Conservation (phyloP, 1,139 yeast species). For the Saccharomycopsis hybrid region DNA sequence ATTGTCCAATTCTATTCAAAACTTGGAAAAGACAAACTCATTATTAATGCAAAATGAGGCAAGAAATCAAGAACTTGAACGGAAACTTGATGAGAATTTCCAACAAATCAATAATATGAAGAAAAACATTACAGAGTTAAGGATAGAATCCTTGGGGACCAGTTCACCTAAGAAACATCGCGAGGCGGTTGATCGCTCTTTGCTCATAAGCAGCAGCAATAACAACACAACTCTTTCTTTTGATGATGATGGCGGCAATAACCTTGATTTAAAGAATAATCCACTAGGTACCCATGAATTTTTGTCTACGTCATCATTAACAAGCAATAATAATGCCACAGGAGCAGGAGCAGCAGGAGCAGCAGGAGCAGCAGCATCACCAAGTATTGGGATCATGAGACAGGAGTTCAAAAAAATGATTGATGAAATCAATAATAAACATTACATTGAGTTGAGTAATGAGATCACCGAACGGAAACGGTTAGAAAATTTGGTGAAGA, state of each 20-base stretch:
- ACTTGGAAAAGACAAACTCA: constrained; percentile 30
- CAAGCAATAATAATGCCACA: neutral
- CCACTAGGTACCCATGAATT: neutral
- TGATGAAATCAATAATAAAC: constrained; percentile 53
- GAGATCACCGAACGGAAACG: constrained; percentile 51
- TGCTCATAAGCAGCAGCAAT: neutral
- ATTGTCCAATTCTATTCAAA: constrained; percentile 29
- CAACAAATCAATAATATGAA: constrained; percentile 41
- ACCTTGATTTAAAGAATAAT: neutral
- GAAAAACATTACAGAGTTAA: constrained; percentile 42
- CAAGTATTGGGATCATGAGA: constrained; percentile 33
- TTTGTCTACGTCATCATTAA: neutral
- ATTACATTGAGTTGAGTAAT: constrained; percentile 50
- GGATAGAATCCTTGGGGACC: constrained; percentile 35
- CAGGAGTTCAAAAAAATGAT: constrained; percentile 68
- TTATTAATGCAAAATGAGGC: constrained; percentile 29
- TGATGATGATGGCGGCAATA: neutral
- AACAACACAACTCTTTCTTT: neutral
- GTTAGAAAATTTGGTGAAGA: constrained; percentile 37
- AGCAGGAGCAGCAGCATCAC: neutral
- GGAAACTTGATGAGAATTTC: constrained; percentile 35
- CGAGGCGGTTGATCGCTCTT: neutral
- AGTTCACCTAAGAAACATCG: neutral
- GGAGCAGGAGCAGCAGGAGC: constrained; percentile 1
- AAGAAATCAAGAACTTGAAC: constrained; percentile 29